A percentile compares a stretch with the other conserved stretches of the same genome.
Conservation (phyloP, 1,284 basidiomycete species). For the Leccinum ponderosum region DNA sequence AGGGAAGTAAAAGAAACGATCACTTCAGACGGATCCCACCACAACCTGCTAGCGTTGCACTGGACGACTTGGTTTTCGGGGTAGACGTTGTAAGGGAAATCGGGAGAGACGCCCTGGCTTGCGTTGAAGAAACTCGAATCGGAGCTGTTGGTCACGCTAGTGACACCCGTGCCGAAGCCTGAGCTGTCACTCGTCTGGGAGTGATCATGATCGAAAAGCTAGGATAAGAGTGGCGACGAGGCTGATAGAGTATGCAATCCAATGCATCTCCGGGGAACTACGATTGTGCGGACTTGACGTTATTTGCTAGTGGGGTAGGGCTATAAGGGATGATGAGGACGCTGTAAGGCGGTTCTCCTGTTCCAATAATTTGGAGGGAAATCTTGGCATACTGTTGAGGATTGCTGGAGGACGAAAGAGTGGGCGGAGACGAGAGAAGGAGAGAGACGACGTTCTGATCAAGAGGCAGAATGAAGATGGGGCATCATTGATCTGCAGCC, state of each 20-base stretch:
- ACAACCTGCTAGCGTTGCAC: constrained; percentile 58
- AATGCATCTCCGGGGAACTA: constrained; percentile 49
- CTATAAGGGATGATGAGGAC: constrained; percentile 68
- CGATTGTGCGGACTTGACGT: constrained; percentile 62
- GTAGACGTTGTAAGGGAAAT: constrained; percentile 60
- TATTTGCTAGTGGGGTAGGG: constrained; percentile 55
- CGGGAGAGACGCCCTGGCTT: constrained; percentile 44
- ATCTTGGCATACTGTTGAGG: constrained; percentile 68
- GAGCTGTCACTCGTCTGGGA: constrained; percentile 63
- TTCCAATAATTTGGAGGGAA: constrained; percentile 48
- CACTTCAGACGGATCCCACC: constrained; percentile 57
- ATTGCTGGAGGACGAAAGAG: constrained; percentile 57
- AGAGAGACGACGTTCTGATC: constrained; percentile 7
- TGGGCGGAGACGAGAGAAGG: constrained; percentile 34
- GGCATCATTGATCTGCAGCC: not conserved
- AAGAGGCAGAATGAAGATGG: not conserved
- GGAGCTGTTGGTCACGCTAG: constrained; percentile 50
- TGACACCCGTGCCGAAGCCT: constrained; percentile 71
- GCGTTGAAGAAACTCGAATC: constrained; percentile 64
- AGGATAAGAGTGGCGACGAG: constrained; percentile 40
- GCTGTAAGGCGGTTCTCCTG: constrained; percentile 62
- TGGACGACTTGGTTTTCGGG: constrained; percentile 64
- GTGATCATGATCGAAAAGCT: not conserved
- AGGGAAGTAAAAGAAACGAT: constrained; percentile 15
- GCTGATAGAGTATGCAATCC: constrained; percentile 45